Evolutionary conservation across 805 yeast genomes (phyloP).

Genomic region (Pichia nakasei): DNA sequence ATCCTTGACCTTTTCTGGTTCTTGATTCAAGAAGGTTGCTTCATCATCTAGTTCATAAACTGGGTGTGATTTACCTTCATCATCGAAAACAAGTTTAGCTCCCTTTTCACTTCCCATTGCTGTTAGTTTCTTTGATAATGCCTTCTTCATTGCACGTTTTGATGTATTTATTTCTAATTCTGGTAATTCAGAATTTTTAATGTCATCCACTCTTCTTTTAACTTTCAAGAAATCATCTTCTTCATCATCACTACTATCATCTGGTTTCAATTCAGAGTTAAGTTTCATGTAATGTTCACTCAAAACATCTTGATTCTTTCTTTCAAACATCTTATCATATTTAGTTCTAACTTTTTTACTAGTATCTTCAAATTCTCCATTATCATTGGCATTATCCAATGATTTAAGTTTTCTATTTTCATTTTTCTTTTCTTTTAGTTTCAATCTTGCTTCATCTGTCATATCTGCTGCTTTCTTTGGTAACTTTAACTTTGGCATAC

Average conservation of each 20-base stretch:
- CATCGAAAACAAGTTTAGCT: slow-evolving; percentile 79
- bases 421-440: slow-evolving; percentile 67
- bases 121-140: slow-evolving; percentile 76
- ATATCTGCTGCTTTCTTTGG: slow-evolving; percentile 36
- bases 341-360: slow-evolving; percentile 63
- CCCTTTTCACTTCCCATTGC: slow-evolving; percentile 46
- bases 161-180: slow-evolving; percentile 52
- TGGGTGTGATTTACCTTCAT: slow-evolving; percentile 88
- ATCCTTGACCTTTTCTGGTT: slow-evolving; percentile 53
- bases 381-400: slow-evolving; percentile 48
- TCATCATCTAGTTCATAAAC: slow-evolving; percentile 87
- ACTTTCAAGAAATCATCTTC: slow-evolving; percentile 72
- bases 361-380: slow-evolving; percentile 46
- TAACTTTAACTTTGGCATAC: slow-evolving; percentile 88
- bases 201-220: slow-evolving; percentile 66
- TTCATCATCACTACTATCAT: slow-evolving; percentile 31
- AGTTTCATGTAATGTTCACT: slow-evolving; percentile 81
- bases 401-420: slow-evolving; percentile 61
- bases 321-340: slow-evolving; percentile 91
- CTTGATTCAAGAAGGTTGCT: slow-evolving; percentile 65
- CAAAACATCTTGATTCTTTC: slow-evolving; percentile 85
- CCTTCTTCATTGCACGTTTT: slow-evolving; percentile 76
- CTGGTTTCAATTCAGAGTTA: slow-evolving; percentile 35
- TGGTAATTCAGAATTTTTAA: slow-evolving; percentile 58
- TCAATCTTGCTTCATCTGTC: slow-evolving; percentile 28